phyloP scores from a whole-genome alignment of 257 asterid genomes.

The Lavandula angustifolia region DNA sequence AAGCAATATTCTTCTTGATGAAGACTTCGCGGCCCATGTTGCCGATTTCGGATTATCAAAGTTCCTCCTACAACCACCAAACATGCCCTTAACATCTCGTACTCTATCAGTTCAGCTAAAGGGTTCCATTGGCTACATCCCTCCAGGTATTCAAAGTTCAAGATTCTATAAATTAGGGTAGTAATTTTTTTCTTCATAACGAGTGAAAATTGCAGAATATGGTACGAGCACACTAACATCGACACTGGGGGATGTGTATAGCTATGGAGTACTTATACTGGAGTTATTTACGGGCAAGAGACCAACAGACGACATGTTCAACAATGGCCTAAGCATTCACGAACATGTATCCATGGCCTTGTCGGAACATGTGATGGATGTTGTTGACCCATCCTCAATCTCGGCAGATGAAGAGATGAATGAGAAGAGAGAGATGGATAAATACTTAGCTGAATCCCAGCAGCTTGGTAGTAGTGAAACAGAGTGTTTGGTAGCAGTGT shows the following conservation, averaged over 20 bases:
- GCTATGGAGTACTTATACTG: slow-evolving; percentile 35
- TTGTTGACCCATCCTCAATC: background rate
- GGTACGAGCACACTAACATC: slow-evolving; percentile 35
- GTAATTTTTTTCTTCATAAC: too few species aligned
- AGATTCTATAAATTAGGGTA: too few species aligned
- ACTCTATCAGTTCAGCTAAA: slow-evolving; percentile 23
- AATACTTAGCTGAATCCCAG: too few species aligned
- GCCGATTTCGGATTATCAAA: slow-evolving; percentile 47
- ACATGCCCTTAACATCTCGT: background rate
- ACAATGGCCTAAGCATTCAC: slow-evolving; percentile 5
- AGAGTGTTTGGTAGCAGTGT: background rate
- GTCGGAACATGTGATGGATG: background rate
- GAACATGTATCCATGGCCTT: background rate
- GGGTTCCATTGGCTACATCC: slow-evolving; percentile 40
- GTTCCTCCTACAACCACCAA: slow-evolving; percentile 32
- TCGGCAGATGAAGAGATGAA: slow-evolving; percentile 1
- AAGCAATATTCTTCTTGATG: slow-evolving; percentile 3
- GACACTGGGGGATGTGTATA: slow-evolving; percentile 43
- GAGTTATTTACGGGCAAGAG: slow-evolving; percentile 21
- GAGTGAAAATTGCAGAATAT: slow-evolving; percentile 40
- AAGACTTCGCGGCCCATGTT: slow-evolving; percentile 35
- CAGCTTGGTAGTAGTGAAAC: background rate
- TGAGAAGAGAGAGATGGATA: too few species aligned
- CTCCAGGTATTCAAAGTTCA: slow-evolving; percentile 38
- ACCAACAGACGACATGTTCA: slow-evolving; percentile 23